These are phyloP conservation scores for Lactarius vividus DNA, from an alignment of 768 basidiomycete genomes.

Conservation along the genomic window DNA sequence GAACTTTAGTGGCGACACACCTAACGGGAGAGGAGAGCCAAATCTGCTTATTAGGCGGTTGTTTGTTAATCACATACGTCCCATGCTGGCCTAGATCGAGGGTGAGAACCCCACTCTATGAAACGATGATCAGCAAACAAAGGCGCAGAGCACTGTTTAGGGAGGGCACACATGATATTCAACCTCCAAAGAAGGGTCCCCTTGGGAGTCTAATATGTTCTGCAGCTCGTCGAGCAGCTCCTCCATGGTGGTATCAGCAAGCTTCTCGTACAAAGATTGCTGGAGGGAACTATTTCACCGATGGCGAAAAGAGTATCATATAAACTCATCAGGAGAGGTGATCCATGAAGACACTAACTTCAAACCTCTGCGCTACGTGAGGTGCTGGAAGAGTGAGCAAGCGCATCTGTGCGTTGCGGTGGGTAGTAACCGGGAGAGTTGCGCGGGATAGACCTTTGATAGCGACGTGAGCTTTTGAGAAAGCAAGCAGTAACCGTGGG, in stretches of 20 bases:
- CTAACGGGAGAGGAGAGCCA: constrained; percentile 91
- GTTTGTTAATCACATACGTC: constrained; percentile 96
- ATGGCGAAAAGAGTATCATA: background rate
- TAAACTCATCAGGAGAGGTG: constrained; percentile 7
- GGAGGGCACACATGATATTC: constrained; percentile 60
- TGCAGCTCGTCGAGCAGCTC: constrained; percentile 72
- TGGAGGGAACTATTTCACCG: constrained; percentile 14
- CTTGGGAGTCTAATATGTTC: constrained; percentile 57
- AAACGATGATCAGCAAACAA: background rate
- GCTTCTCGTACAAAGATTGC: constrained; percentile 52
- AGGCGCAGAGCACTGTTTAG: constrained; percentile 30
- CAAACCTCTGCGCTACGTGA: constrained; percentile 21
- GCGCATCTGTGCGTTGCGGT: constrained; percentile 4
- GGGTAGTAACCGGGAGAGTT: background rate
- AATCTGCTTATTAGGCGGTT: constrained; percentile 96
- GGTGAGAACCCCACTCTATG: constrained; percentile 87
- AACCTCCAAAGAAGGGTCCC: constrained; percentile 65
- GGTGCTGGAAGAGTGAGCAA: constrained; percentile 10
- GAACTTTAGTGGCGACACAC: constrained; percentile 39
- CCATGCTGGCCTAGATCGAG: constrained; percentile 71
- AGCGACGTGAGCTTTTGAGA: background rate
- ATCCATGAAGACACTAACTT: background rate
- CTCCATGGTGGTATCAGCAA: constrained; percentile 80
- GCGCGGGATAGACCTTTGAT: background rate
- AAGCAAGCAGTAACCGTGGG: constrained; percentile 2